These are phyloP conservation scores for Chlorociboria aeruginascens DNA, from an alignment of 495 filamentous ascomycete species.

Conservation along the genomic window DNA sequence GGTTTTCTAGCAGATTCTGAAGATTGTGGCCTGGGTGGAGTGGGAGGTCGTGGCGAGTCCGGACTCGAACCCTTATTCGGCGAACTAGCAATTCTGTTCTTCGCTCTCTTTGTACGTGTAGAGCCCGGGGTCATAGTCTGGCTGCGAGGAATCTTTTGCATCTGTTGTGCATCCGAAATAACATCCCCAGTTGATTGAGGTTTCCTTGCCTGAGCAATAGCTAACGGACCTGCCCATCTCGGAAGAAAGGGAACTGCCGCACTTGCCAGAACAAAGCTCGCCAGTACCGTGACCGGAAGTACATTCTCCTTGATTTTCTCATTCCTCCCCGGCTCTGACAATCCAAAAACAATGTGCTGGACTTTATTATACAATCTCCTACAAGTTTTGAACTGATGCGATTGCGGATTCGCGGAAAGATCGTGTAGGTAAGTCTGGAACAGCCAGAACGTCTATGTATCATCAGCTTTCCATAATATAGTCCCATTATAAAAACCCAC, in stretches of 20 bases:
- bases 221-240: conserved; percentile 56
- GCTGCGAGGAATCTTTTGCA: conserved; percentile 40
- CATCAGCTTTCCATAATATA: conserved; percentile 4
- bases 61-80: conserved; percentile 4
- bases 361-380: conserved; percentile 69
- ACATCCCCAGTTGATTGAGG: conserved; percentile 43
- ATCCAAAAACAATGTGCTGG: conserved; percentile 65
- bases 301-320: conserved; percentile 68
- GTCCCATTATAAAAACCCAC: conserved; percentile 31
- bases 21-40: conserved; percentile 17
- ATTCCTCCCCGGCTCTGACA: conserved; percentile 42
- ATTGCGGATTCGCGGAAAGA: conserved; percentile 53
- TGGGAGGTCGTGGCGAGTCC: conserved; percentile 3
- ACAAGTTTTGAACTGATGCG: conserved; percentile 59
- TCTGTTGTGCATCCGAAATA: conserved; percentile 38
- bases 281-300: conserved; percentile 57
- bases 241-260: conserved; percentile 40
- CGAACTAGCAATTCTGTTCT: conserved; percentile 18
- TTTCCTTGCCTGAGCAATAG: conserved; percentile 61
- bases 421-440: conserved; percentile 75
- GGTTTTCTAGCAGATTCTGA: conserved; percentile 14
- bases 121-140: conserved; percentile 40
- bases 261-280: conserved; percentile 57
- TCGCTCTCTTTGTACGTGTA: conserved; percentile 12
- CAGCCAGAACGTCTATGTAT: conserved; percentile 65